Conservation (phyloP, 2,329 filamentous ascomycete species). For the Neofusicoccum parvum region DNA sequence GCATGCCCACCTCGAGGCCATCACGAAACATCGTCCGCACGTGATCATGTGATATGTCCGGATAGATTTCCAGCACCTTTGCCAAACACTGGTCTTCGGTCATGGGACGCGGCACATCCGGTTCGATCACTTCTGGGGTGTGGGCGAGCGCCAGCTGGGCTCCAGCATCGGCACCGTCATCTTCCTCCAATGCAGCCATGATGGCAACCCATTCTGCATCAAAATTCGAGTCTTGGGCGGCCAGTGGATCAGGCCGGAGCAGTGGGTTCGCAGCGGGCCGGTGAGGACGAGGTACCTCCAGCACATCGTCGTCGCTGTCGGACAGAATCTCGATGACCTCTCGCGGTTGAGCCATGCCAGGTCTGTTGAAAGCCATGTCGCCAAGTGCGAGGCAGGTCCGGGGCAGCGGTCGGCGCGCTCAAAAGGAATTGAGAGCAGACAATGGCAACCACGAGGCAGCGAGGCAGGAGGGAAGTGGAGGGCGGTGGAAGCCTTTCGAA, state of each 20-base stretch:
- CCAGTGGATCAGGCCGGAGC: background rate
- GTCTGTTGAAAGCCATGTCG: background rate
- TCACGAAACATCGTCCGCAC: slow-evolving; percentile 32
- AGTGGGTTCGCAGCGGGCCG: background rate
- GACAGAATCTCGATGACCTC: slow-evolving; percentile 15
- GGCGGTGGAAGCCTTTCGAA: background rate
- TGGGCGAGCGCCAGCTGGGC: background rate
- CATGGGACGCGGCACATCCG: background rate
- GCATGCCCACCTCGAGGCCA: slow-evolving; percentile 28
- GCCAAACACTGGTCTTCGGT: slow-evolving; percentile 33
- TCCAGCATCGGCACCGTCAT: background rate
- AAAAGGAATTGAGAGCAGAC: background rate
- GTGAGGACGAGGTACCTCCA: background rate
- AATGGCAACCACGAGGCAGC: background rate
- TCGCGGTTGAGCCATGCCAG: background rate
- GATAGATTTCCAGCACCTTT: slow-evolving; percentile 37
- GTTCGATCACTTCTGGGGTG: no score
- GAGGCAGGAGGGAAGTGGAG: background rate
- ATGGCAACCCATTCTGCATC: background rate
- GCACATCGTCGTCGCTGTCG: background rate
- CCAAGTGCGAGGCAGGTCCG: background rate
- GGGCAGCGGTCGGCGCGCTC: background rate
- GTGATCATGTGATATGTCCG: slow-evolving; percentile 37
- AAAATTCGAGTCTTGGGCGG: background rate
- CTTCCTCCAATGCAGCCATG: background rate